A percentile compares a stretch with the other conserved stretches of the same genome.
Conservation (phyloP, 148 eudicot genomes). For the Rhododendron ovatum region DNA sequence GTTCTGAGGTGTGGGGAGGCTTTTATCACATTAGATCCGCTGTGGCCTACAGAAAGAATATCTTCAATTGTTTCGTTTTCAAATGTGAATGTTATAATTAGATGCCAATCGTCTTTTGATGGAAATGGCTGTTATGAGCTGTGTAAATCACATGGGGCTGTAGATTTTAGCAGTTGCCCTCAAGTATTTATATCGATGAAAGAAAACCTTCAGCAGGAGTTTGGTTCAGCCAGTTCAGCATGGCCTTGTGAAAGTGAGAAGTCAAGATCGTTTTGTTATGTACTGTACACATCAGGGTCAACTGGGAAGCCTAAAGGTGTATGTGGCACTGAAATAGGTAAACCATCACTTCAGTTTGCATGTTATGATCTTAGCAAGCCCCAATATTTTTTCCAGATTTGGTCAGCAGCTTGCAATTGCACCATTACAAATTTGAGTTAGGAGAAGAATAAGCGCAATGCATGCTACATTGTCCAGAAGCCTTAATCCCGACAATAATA, state of each 20-base stretch:
- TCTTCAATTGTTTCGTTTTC: slow-evolving; percentile 53
- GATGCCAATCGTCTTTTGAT: slow-evolving; percentile 31
- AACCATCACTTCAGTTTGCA: slow-evolving; percentile 9
- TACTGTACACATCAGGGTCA: slow-evolving; percentile 95
- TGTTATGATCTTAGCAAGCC: background rate
- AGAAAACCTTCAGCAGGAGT: slow-evolving; percentile 29
- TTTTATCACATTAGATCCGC: slow-evolving; percentile 78
- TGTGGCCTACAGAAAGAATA: slow-evolving; percentile 76
- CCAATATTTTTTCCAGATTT: background rate
- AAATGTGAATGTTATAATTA: slow-evolving; percentile 54
- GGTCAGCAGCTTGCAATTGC: background rate
- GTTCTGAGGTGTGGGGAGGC: slow-evolving; percentile 70
- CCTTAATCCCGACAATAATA: background rate
- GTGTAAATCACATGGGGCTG: slow-evolving; percentile 42
- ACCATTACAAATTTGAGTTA: background rate
- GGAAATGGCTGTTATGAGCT: slow-evolving; percentile 30
- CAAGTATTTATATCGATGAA: slow-evolving; percentile 43
- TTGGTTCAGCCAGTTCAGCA: slow-evolving; percentile 28
- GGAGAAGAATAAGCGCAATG: background rate
- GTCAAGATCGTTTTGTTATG: slow-evolving; percentile 57
- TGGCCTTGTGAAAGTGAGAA: slow-evolving; percentile 67
- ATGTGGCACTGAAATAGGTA: slow-evolving; percentile 83
- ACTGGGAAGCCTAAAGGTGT: slow-evolving; percentile 90
- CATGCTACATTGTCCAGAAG: background rate
- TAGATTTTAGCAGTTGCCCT: slow-evolving; percentile 32